phyloP scores from a whole-genome alignment of 2,329 filamentous ascomycete species.

The Cercospora sojina region DNA sequence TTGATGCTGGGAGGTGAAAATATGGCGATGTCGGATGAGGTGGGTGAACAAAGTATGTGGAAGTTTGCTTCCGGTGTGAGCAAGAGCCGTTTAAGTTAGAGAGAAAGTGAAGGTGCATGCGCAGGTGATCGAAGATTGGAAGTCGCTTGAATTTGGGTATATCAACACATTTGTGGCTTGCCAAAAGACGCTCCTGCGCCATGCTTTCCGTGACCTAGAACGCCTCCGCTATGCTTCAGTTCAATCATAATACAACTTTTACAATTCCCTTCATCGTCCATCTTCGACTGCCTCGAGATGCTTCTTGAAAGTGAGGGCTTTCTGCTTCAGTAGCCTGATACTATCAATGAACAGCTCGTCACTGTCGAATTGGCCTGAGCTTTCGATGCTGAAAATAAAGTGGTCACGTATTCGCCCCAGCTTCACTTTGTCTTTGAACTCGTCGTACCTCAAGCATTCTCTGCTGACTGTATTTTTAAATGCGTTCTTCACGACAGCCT shows the following conservation, averaged over 20 bases:
- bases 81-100: background rate
- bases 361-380: conserved; percentile 90
- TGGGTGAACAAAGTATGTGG: background rate
- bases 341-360: conserved; percentile 91
- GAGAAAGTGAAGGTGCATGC: background rate
- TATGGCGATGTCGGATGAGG: background rate
- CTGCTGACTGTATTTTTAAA: conserved; percentile 95
- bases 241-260: conserved; percentile 5
- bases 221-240: conserved; percentile 15
- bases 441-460: conserved; percentile 84
- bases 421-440: conserved; percentile 95
- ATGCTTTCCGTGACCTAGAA: conserved; percentile 2
- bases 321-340: conserved; percentile 78
- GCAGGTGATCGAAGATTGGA: background rate
- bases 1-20: background rate
- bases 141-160: conserved; percentile 7
- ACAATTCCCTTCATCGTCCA: conserved; percentile 24
- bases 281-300: conserved; percentile 56
- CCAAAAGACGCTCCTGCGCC: background rate
- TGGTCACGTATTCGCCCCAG: conserved; percentile 87
- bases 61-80: background rate
- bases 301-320: conserved; percentile 72
- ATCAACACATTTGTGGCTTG: background rate
- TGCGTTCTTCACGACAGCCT: conserved; percentile 81
- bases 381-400: conserved; percentile 96